Conservation (phyloP, 106 monocot species). For the Ottelia alismoides region DNA sequence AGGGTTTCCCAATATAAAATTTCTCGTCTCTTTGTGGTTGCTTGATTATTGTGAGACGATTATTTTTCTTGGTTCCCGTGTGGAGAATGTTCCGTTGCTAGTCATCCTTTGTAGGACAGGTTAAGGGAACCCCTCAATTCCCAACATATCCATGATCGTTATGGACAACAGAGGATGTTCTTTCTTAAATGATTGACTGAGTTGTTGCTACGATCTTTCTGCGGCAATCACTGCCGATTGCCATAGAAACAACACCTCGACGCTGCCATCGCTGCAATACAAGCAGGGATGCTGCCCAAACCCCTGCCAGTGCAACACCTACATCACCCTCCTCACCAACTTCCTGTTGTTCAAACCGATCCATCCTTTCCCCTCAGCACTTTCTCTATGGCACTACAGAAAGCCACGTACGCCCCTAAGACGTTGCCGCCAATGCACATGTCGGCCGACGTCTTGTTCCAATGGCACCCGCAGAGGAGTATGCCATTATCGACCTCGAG, state of each 20-base stretch:
- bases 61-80: too few species aligned
- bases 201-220: too few species aligned
- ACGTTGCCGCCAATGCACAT: constrained; percentile 18
- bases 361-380: constrained; percentile 23
- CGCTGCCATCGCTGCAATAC: constrained; percentile 73
- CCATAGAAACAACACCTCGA: constrained; percentile 48
- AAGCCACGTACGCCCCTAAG: constrained; percentile 43
- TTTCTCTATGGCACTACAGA: constrained; percentile 43
- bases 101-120: too few species aligned
- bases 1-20: too few species aligned
- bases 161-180: too few species aligned
- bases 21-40: too few species aligned
- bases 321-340: constrained; percentile 29
- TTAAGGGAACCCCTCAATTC: too few species aligned
- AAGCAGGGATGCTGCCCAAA: constrained; percentile 69
- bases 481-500: constrained; percentile 36
- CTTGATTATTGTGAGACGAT: too few species aligned
- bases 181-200: too few species aligned
- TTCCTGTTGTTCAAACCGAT: constrained; percentile 34
- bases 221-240: too few species aligned
- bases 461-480: constrained; percentile 75
- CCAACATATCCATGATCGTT: too few species aligned
- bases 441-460: constrained; percentile 72
- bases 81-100: too few species aligned
- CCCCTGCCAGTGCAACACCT: constrained; percentile 22